Conservation (phyloP, 2,329 filamentous ascomycete genomes). For the Chrysoporthe austroafricana region DNA sequence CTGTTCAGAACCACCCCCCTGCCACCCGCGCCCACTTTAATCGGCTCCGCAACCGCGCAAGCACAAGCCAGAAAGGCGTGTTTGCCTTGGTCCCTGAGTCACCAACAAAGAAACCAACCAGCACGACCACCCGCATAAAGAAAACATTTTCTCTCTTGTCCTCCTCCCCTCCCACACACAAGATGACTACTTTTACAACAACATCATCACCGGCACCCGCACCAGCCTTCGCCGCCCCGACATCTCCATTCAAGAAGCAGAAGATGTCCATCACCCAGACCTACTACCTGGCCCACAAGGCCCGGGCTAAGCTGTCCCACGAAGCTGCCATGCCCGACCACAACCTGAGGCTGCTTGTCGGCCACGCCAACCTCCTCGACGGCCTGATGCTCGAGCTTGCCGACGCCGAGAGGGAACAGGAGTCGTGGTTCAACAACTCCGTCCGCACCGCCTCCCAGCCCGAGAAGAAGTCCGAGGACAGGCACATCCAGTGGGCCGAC, state of each 20-base stretch:
- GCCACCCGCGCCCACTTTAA: slow-evolving; percentile 9
- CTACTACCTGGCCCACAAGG: slow-evolving; percentile 97
- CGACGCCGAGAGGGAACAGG: slow-evolving; percentile 93
- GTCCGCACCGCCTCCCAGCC: slow-evolving; percentile 71
- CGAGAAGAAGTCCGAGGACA: slow-evolving; percentile 52
- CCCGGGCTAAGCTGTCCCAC: slow-evolving; percentile 90
- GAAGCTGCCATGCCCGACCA: slow-evolving; percentile 92
- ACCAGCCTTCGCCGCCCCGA: slow-evolving; percentile 43
- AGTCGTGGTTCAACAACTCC: slow-evolving; percentile 97
- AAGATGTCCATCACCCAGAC: slow-evolving; percentile 98
- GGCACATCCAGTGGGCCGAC: slow-evolving; percentile 88
- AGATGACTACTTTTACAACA: slow-evolving; percentile 37
- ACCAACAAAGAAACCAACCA: slow-evolving; percentile 36
- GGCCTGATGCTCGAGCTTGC: slow-evolving; percentile 87
- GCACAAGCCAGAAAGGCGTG: not conserved
- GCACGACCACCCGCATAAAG: slow-evolving; percentile 35
- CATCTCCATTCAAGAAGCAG: slow-evolving; percentile 63
- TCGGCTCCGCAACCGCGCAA: slow-evolving; percentile 26
- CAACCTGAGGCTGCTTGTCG: slow-evolving; percentile 92
- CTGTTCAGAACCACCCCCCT: slow-evolving; percentile 16
- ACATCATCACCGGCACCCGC: slow-evolving; percentile 25
- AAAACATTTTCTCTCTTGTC: slow-evolving; percentile 18
- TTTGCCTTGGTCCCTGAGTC: slow-evolving; percentile 26
- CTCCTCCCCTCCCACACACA: slow-evolving; percentile 29
- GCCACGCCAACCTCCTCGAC: slow-evolving; percentile 98